phyloP scores from a whole-genome alignment of 2,329 filamentous ascomycete species.

The Talaromyces sp. region DNA sequence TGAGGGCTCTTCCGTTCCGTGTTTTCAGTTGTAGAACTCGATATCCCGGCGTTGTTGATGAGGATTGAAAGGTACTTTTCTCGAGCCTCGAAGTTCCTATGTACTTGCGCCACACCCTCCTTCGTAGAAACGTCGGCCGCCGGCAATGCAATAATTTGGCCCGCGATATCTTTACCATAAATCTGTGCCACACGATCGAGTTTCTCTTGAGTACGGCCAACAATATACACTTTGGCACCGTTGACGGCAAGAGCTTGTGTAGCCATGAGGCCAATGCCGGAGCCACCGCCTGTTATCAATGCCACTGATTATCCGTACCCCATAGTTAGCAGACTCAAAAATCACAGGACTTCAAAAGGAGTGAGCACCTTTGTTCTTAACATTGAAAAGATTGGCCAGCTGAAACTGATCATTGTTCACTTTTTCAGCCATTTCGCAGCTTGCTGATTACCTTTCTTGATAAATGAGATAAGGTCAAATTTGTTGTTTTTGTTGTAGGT shows the following conservation, averaged over 20 bases:
- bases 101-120: slow-evolving; percentile 53
- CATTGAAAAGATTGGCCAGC: slow-evolving; percentile 49
- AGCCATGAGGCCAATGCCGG: slow-evolving; percentile 62
- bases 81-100: slow-evolving; percentile 53
- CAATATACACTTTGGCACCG: slow-evolving; percentile 59
- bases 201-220: slow-evolving; percentile 44
- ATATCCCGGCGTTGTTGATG: slow-evolving; percentile 65
- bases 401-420: slow-evolving; percentile 39
- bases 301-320: slow-evolving; percentile 34
- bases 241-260: slow-evolving; percentile 55
- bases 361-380: slow-evolving; percentile 41
- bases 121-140: slow-evolving; percentile 62
- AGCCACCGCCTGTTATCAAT: slow-evolving; percentile 56
- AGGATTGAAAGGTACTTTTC: slow-evolving; percentile 65
- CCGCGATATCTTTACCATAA: slow-evolving; percentile 45
- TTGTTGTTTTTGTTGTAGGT: too few relatives aligned
- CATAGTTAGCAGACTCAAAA: neutral
- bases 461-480: too few relatives aligned
- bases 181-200: slow-evolving; percentile 28
- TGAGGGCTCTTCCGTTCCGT: slow-evolving; percentile 50
- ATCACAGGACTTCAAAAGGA: too few relatives aligned
- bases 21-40: slow-evolving; percentile 47
- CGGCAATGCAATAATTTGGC: slow-evolving; percentile 52
- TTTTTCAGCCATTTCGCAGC: too few relatives aligned
- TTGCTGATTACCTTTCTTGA: too few relatives aligned